Evolutionary conservation across 495 filamentous ascomycete species (phyloP).

Genomic region (Aspergillus steynii): DNA sequence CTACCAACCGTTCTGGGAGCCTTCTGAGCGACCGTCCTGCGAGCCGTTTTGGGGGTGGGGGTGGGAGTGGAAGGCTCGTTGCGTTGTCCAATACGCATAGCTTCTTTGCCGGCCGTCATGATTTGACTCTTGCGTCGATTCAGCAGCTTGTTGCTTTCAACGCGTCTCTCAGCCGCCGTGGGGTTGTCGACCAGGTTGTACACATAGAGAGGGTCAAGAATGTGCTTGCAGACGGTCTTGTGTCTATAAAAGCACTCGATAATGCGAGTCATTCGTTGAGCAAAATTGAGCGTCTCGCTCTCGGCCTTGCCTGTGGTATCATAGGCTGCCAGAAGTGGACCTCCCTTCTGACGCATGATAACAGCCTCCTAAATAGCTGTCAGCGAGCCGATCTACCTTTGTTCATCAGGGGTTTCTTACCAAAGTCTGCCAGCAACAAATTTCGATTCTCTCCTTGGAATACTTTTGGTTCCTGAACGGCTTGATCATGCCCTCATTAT

Average conservation of each 20-base stretch:
- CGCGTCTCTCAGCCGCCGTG: conserved; percentile 18
- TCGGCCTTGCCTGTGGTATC: conserved; percentile 4
- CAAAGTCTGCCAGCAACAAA: conserved; percentile 26
- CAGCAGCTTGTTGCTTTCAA: conserved; percentile 25
- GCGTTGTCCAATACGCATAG: conserved; percentile 2
- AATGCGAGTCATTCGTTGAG: conserved; percentile 11
- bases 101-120: conserved; percentile 23
- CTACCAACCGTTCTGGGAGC: background rate
- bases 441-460: conserved; percentile 15
- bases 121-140: conserved; percentile 26
- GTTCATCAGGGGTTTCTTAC: conserved; percentile 12
- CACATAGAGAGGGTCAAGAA: conserved; percentile 33
- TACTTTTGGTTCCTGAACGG: conserved; percentile 25
- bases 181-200: conserved; percentile 38
- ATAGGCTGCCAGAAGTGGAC: conserved; percentile 9
- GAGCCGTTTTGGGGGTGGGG: background rate
- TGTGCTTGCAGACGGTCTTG: conserved; percentile 44
- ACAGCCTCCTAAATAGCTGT: conserved; percentile 10
- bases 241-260: conserved; percentile 15
- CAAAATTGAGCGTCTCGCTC: conserved; percentile 6
- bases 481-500: conserved; percentile 34
- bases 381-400: background rate
- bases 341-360: conserved; percentile 12
- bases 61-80: conserved; percentile 2
- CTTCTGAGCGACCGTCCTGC: conserved; percentile 8